Evolutionary conservation across 345 rosid genomes (phyloP).

Genomic region (Raphanus raphanistrum): DNA sequence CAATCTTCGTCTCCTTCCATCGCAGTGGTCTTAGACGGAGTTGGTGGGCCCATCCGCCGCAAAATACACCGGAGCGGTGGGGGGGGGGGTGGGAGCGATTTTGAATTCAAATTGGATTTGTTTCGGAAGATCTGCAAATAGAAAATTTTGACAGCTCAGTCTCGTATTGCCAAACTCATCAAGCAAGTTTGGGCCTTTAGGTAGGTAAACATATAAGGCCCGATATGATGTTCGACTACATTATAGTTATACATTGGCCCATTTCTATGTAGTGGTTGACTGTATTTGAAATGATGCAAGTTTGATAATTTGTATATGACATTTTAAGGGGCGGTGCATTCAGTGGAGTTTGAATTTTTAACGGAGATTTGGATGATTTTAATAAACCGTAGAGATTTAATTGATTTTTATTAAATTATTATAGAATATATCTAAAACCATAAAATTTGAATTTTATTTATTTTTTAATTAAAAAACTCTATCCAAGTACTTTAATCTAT

Average conservation of each 20-base stretch:
- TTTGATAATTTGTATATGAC: neutral
- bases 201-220: neutral
- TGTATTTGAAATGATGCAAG: neutral
- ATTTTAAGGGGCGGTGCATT: no score
- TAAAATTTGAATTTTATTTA: no score
- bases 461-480: no score
- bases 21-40: neutral
- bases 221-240: neutral
- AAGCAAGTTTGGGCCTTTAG: neutral
- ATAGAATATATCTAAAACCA: no score
- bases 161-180: neutral
- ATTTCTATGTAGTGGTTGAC: neutral
- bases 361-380: no score
- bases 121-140: neutral
- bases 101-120: slow-evolving; percentile 7
- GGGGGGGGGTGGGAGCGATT: slow-evolving; percentile 8
- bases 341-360: no score
- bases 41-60: slow-evolving; percentile 2
- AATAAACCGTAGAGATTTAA: no score
- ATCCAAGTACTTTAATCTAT: no score
- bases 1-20: slow-evolving; percentile 41
- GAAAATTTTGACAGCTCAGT: slow-evolving; percentile 1
- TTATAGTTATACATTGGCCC: neutral
- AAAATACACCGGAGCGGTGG: slow-evolving; percentile 26
- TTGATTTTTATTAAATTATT: no score